A percentile compares a stretch with the other conserved stretches of the same genome.
These are phyloP conservation scores for Fusarium lyarnte DNA, from an alignment of 2,329 filamentous ascomycete genomes.

Conservation along the genomic window DNA sequence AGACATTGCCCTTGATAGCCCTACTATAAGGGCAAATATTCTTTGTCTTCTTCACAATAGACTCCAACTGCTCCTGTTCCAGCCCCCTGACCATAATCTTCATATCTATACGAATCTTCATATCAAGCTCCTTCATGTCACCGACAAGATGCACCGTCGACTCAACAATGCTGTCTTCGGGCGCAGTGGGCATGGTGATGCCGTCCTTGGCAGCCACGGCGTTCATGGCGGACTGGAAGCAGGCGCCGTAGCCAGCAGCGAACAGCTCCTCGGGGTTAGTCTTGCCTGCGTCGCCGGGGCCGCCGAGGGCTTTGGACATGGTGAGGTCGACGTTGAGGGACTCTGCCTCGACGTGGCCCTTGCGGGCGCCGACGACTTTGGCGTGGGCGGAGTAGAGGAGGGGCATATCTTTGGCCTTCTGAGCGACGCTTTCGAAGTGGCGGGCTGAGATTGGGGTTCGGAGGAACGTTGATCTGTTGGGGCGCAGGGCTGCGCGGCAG, in stretches of 20 bases:
- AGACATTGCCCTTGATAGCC: neutral
- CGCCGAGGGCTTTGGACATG: slow-evolving; percentile 23
- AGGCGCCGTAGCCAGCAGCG: slow-evolving; percentile 18
- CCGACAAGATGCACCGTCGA: slow-evolving; percentile 16
- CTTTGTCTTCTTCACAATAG: slow-evolving; percentile 1
- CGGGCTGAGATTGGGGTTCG: neutral
- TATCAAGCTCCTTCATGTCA: slow-evolving; percentile 15
- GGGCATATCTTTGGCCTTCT: neutral
- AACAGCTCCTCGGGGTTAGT: slow-evolving; percentile 15
- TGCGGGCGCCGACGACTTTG: slow-evolving; percentile 17
- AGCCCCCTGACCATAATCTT: slow-evolving; percentile 19
- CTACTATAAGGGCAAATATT: slow-evolving; percentile 13
- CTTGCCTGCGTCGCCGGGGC: slow-evolving; percentile 17
- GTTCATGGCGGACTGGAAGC: slow-evolving; percentile 26
- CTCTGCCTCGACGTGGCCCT: slow-evolving; percentile 16
- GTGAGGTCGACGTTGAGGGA: slow-evolving; percentile 26
- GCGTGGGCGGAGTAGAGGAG: slow-evolving; percentile 18
- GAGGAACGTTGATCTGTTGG: neutral
- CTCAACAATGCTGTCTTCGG: slow-evolving; percentile 16
- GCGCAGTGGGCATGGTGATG: neutral
- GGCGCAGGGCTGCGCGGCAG: neutral
- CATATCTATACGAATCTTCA: slow-evolving; percentile 15
- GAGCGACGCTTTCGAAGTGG: neutral
- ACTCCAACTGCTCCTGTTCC: neutral
- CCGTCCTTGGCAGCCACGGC: slow-evolving; percentile 13